A percentile compares a stretch with the other conserved stretches of the same genome.
Evolutionary conservation across 2,329 filamentous ascomycete species (phyloP).

Genomic region (Acephala macrosclerotiorum): DNA sequence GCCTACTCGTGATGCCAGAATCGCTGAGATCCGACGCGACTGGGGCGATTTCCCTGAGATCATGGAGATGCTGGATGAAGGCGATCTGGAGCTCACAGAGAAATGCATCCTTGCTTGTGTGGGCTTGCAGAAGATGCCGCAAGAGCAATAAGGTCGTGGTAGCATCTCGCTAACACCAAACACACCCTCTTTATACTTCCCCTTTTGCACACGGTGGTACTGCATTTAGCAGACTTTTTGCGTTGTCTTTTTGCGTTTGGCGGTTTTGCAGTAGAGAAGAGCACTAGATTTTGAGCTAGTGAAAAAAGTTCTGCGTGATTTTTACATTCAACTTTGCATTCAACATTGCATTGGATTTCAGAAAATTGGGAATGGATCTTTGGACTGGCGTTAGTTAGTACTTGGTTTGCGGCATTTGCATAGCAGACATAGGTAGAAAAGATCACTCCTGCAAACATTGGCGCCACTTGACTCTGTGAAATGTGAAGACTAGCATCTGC

Average conservation of each 20-base stretch:
- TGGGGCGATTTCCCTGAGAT: background rate
- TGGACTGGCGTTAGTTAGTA: background rate
- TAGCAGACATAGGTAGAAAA: background rate
- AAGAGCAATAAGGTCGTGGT: background rate
- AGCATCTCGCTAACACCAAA: background rate
- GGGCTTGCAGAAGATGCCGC: background rate
- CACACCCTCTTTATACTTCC: background rate
- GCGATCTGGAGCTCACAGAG: background rate
- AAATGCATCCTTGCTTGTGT: background rate
- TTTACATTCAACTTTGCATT: background rate
- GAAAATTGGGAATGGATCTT: background rate
- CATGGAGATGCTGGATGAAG: background rate
- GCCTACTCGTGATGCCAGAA: background rate
- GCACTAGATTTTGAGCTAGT: too few species aligned
- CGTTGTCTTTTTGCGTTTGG: too few species aligned
- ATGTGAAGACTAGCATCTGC: background rate
- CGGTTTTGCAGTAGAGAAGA: too few species aligned
- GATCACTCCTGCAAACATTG: background rate
- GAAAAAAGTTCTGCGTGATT: background rate
- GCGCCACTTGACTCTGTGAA: background rate
- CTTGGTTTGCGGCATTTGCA: background rate
- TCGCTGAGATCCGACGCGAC: background rate
- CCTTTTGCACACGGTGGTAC: too few species aligned
- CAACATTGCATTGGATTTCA: background rate
- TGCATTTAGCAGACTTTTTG: too few species aligned